Evolutionary conservation across 2,329 filamentous ascomycete species (phyloP).

Genomic region (Colletotrichum sp.): DNA sequence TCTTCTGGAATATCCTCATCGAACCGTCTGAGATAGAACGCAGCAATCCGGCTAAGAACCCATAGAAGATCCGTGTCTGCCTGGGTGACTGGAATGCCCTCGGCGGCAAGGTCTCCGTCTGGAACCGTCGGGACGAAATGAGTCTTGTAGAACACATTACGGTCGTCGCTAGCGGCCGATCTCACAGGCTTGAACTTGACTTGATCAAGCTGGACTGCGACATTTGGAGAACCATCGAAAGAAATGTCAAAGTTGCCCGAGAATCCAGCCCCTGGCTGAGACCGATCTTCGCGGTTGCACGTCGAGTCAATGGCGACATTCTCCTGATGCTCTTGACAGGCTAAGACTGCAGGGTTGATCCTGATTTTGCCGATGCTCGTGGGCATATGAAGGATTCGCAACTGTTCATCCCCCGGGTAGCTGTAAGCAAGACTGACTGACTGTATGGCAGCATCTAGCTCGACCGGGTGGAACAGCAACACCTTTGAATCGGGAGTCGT

Average conservation of each 20-base stretch:
- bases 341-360: neutral
- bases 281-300: neutral
- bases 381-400: slow-evolving; percentile 35
- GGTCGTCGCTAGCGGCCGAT: neutral
- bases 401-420: slow-evolving; percentile 33
- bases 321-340: neutral
- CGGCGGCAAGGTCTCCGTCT: slow-evolving; percentile 8
- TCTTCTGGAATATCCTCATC: neutral
- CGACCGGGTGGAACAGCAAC: slow-evolving; percentile 30
- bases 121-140: neutral
- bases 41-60: neutral
- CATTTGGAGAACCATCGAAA: neutral
- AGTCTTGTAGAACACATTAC: neutral
- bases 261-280: neutral
- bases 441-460: slow-evolving; percentile 40
- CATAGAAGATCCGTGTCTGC: slow-evolving; percentile 14
- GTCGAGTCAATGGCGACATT: neutral
- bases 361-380: slow-evolving; percentile 25
- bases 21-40: neutral
- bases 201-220: neutral
- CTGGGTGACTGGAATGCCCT: slow-evolving; percentile 25
- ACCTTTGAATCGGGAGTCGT: slow-evolving; percentile 22
- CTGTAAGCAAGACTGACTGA: slow-evolving; percentile 32
- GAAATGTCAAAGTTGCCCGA: slow-evolving; percentile 1
- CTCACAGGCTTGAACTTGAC: neutral